Evolutionary conservation across 805 yeast species (phyloP).

Genomic region (Kazachstania viticola): DNA sequence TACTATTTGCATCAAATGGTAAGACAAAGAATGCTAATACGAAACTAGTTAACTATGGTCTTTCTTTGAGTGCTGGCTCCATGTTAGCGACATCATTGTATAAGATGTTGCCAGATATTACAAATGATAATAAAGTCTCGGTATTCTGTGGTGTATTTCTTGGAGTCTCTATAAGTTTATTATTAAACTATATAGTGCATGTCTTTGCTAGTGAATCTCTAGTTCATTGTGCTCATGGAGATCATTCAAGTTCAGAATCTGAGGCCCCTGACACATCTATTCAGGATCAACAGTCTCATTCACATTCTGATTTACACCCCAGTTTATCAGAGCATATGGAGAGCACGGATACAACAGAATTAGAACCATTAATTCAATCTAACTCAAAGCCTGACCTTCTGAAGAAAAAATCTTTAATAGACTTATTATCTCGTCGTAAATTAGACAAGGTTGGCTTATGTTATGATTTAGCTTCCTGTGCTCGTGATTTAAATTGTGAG

Average conservation of each 20-base stretch:
- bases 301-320: neutral
- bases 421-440: conserved; percentile 7
- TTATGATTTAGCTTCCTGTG: conserved; percentile 8
- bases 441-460: conserved; percentile 4
- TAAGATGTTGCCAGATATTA: conserved; percentile 63
- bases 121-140: conserved; percentile 30
- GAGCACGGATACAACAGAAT: neutral
- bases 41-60: conserved; percentile 56
- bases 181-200: conserved; percentile 58
- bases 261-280: too few species aligned
- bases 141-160: conserved; percentile 32
- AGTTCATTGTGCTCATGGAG: conserved; percentile 70
- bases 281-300: neutral
- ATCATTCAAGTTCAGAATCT: conserved; percentile 7
- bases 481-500: conserved; percentile 9
- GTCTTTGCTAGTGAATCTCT: conserved; percentile 66
- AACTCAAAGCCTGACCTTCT: neutral
- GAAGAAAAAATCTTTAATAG: conserved; percentile 7
- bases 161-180: conserved; percentile 53
- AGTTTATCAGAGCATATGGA: neutral
- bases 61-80: conserved; percentile 75
- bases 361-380: conserved; percentile 1
- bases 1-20: conserved; percentile 8
- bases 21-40: conserved; percentile 27
- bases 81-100: conserved; percentile 67